Base-by-base conservation (phyloP, 345 rosid species). In the Lepidium sativum region DNA sequence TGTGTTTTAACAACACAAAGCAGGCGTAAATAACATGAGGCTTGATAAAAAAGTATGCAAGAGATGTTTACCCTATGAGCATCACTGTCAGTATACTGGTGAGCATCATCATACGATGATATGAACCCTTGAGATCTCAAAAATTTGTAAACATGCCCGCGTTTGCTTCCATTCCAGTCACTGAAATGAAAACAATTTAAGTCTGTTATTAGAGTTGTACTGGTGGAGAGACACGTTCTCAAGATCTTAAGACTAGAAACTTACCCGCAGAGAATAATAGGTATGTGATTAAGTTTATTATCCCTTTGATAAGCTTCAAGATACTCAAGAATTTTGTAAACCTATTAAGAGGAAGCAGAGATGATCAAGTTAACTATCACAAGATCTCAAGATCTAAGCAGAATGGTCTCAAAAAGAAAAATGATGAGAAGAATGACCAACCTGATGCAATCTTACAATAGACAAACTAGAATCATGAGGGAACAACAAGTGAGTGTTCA, bases 91-190 rank as follows among this genome's bases (percentile, higher is more conserved):
- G 91, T 86, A 53, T 90, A 94, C 47, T 84, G 83, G 63, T 90
- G 96, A 67, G 97, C 99, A 75, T 77, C 83, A 68, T 90, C 99
- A 51, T 87, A 94, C 5, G 99, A 90, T 16, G 99, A 94, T 65
- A 84, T 76, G 71, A 94, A 94, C 38, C 97, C 99, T 73, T 86
- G 96, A 39, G 96, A 94, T 62, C 99, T 83, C 17, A 94, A 83
- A 71, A 94, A 94, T 72, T 87, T 90, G 83, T 89, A 94, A 56
- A 90, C 96, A 70, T 86, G 97, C 15, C 99, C 97, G 0, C 95
- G 89, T 72, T 94, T 94, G 87, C 96, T 94, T 63, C 99, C 97
- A 58, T 94, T 94, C 96, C 99, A 90, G 74, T 94, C 99, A 52
- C 99, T 94, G 75, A 65, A 75, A 60, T 37, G 29, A 25, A 16